phyloP scores from a whole-genome alignment of 345 rosid species.

The Eucalyptus urophylla region DNA sequence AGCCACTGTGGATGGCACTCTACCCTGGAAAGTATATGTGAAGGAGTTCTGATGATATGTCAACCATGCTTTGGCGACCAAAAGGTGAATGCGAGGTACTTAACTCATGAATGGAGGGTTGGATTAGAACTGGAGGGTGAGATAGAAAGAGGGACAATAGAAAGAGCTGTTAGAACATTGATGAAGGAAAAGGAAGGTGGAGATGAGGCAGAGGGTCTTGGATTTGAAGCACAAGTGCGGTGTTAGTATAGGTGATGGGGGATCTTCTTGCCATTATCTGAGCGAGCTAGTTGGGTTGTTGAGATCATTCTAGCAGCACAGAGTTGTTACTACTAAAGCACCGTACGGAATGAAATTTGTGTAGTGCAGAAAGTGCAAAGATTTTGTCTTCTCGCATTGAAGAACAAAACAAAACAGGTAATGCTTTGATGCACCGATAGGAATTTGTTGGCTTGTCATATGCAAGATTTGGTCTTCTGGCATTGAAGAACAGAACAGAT shows the following conservation, averaged over 20 bases:
- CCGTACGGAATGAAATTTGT: no score
- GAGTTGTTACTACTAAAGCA: not conserved
- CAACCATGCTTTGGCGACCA: slow-evolving; percentile 20
- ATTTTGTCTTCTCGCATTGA: no score
- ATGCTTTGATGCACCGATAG: no score
- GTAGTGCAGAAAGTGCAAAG: no score
- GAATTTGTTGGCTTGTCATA: no score
- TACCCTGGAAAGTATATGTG: slow-evolving; percentile 21
- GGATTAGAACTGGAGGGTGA: slow-evolving; percentile 14
- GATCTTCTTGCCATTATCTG: slow-evolving; percentile 13
- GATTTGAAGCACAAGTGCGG: slow-evolving; percentile 2
- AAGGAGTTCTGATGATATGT: slow-evolving; percentile 33
- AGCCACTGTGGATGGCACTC: slow-evolving; percentile 48
- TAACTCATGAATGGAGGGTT: slow-evolving; percentile 23
- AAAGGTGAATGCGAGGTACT: slow-evolving; percentile 22
- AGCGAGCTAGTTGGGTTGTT: slow-evolving; percentile 4
- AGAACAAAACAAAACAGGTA: no score
- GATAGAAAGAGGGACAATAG: slow-evolving; percentile 7
- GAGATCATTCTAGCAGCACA: not conserved
- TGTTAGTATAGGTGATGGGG: not conserved
- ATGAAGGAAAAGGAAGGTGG: slow-evolving; percentile 20
- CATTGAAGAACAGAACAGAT: no score
- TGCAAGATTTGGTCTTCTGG: no score
- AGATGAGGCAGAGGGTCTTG: slow-evolving; percentile 18
- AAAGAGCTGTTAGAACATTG: slow-evolving; percentile 9